Evolutionary conservation across 352 stramenopile species (phyloP).

Genomic region (Phytophthora tentaculata): DNA sequence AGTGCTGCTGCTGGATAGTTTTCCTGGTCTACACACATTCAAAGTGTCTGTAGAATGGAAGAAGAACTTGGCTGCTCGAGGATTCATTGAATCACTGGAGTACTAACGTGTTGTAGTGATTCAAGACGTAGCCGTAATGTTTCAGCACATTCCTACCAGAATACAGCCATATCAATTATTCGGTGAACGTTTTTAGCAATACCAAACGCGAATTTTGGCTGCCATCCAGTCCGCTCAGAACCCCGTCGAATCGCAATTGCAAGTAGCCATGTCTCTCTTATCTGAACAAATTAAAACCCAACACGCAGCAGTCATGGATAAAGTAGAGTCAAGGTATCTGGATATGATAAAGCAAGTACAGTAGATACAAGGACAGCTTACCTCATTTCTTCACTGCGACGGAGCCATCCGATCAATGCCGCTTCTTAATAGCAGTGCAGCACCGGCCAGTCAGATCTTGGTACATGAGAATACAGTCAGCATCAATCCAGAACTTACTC

Average conservation of each 20-base stretch:
- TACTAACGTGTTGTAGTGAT: constrained; percentile 3
- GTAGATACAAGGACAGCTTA: constrained; percentile 1
- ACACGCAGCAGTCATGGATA: background rate
- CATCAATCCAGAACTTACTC: background rate
- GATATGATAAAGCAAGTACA: background rate
- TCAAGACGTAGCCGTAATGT: constrained; percentile 10
- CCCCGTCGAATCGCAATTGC: background rate
- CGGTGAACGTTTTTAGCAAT: background rate
- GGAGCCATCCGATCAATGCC: background rate
- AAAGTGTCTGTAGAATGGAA: constrained; percentile 1
- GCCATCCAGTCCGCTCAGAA: background rate
- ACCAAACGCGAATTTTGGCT: background rate
- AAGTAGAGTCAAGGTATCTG: background rate
- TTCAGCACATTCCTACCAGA: background rate
- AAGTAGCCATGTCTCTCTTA: background rate
- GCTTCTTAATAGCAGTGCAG: background rate
- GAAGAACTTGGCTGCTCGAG: constrained; percentile 6
- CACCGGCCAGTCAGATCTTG: background rate
- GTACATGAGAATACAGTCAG: background rate
- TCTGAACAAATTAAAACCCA: background rate
- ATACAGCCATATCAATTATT: background rate
- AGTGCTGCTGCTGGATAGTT: constrained; percentile 1
- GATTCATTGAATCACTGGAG: constrained; percentile 13
- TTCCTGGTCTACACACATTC: constrained; percentile 3
- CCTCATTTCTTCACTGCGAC: background rate